Conservation (phyloP, 2,329 filamentous ascomycete genomes). For the Calonectria pteridis region DNA sequence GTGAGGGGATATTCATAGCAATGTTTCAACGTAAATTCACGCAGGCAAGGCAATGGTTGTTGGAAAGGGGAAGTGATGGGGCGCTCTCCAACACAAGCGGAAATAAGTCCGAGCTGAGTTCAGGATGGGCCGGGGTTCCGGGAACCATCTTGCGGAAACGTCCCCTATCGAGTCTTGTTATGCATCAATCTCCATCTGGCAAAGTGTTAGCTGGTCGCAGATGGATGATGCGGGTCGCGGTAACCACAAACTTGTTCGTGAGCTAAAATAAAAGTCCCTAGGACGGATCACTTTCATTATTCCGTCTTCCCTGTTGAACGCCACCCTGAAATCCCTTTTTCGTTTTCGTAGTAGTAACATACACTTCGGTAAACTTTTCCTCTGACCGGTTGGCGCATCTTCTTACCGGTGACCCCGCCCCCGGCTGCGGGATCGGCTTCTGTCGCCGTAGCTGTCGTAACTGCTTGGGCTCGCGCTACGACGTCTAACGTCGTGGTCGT, state of each 20-base stretch:
- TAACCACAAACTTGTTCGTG: slow-evolving; percentile 40
- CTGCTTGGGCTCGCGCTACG: slow-evolving; percentile 64
- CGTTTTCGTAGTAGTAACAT: slow-evolving; percentile 20
- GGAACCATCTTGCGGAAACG: slow-evolving; percentile 25
- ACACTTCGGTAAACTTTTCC: background rate
- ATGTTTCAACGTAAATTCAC: slow-evolving; percentile 31
- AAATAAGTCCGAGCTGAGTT: slow-evolving; percentile 29
- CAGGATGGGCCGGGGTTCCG: slow-evolving; percentile 28
- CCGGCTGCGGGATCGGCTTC: slow-evolving; percentile 56
- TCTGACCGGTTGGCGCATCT: background rate
- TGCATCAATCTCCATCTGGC: slow-evolving; percentile 38
- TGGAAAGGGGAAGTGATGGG: slow-evolving; percentile 23
- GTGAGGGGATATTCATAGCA: slow-evolving; percentile 14
- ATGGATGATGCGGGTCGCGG: slow-evolving; percentile 26
- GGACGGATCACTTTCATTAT: slow-evolving; percentile 13
- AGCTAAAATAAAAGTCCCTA: slow-evolving; percentile 34
- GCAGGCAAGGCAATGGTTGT: slow-evolving; percentile 25
- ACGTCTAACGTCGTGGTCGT: slow-evolving; percentile 51
- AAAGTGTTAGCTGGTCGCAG: slow-evolving; percentile 39
- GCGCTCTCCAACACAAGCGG: slow-evolving; percentile 27
- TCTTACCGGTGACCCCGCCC: slow-evolving; percentile 51
- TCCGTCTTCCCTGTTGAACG: slow-evolving; percentile 32
- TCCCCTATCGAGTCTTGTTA: slow-evolving; percentile 25
- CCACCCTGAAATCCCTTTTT: slow-evolving; percentile 33
- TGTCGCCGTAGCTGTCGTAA: slow-evolving; percentile 56